These are phyloP conservation scores for Saturnispora zaruensis DNA, from an alignment of 805 yeast species.

Conservation along the genomic window DNA sequence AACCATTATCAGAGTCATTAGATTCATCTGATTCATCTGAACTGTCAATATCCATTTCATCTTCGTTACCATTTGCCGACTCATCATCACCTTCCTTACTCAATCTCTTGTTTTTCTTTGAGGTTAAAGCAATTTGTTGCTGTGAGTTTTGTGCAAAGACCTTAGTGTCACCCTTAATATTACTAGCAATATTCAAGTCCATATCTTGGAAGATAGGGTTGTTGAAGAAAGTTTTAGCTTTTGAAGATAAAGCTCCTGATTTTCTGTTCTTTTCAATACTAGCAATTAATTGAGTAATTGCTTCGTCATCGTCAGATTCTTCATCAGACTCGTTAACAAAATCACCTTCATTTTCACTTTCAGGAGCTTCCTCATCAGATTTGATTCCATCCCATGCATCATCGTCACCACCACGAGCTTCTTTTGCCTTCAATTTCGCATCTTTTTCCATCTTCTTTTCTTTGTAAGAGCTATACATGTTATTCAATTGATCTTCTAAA, in stretches of 20 bases:
- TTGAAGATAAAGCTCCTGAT: conserved; percentile 37
- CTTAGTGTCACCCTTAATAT: conserved; percentile 11
- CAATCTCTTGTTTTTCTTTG: conserved; percentile 14
- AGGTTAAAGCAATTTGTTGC: conserved; percentile 1
- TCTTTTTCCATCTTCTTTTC: conserved; percentile 58
- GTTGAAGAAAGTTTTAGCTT: conserved; percentile 36
- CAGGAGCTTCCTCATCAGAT: conserved; percentile 33
- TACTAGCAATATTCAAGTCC: conserved; percentile 27
- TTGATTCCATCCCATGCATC: conserved; percentile 70
- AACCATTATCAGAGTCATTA: conserved; percentile 23
- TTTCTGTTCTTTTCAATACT: conserved; percentile 37
- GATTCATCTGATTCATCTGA: conserved; percentile 12
- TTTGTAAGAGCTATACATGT: conserved; percentile 70
- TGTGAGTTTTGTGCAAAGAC: conserved; percentile 8
- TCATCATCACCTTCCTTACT: conserved; percentile 9
- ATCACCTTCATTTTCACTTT: conserved; percentile 25
- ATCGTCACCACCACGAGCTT: conserved; percentile 65
- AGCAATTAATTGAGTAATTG: conserved; percentile 50
- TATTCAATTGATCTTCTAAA: conserved; percentile 74
- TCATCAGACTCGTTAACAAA: conserved; percentile 35
- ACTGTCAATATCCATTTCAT: neutral
- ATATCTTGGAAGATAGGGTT: conserved; percentile 47
- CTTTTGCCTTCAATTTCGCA: conserved; percentile 59
- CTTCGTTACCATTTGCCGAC: conserved; percentile 6
- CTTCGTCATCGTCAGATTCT: conserved; percentile 48